phyloP scores from a whole-genome alignment of 352 stramenopile species.

The Thalassiosira livingstoniorum region DNA sequence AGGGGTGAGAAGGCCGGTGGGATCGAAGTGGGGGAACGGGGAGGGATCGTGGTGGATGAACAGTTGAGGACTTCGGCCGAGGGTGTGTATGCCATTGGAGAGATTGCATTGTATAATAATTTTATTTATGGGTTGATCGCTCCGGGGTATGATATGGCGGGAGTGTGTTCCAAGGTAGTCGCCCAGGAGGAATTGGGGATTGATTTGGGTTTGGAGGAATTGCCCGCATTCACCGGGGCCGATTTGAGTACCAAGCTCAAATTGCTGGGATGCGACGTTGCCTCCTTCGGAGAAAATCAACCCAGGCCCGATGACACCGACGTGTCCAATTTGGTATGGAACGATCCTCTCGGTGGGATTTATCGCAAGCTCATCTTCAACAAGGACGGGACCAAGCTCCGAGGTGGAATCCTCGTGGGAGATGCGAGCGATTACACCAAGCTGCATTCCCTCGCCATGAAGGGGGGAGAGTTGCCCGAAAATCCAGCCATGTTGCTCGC shows the following conservation, averaged over 20 bases:
- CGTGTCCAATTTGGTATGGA: slow-evolving; percentile 89
- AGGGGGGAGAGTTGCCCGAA: slow-evolving; percentile 60
- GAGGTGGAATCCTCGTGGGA: slow-evolving; percentile 91
- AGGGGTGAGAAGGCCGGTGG: slow-evolving; percentile 69
- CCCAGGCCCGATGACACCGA: slow-evolving; percentile 87
- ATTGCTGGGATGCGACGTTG: slow-evolving; percentile 93
- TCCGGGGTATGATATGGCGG: slow-evolving; percentile 91
- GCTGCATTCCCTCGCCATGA: slow-evolving; percentile 80
- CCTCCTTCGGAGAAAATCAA: slow-evolving; percentile 89
- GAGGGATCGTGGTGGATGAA: slow-evolving; percentile 92
- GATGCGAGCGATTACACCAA: slow-evolving; percentile 91
- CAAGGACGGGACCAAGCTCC: slow-evolving; percentile 74
- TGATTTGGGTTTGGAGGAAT: slow-evolving; percentile 56
- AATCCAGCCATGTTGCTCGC: slow-evolving; percentile 71
- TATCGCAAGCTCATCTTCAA: slow-evolving; percentile 95
- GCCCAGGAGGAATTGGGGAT: slow-evolving; percentile 73
- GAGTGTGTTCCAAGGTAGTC: slow-evolving; percentile 89
- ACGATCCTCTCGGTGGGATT: slow-evolving; percentile 89
- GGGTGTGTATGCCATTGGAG: slow-evolving; percentile 90
- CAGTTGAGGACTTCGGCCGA: slow-evolving; percentile 86
- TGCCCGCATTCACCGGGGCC: slow-evolving; percentile 86
- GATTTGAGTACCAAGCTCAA: slow-evolving; percentile 94
- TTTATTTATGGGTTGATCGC: slow-evolving; percentile 93
- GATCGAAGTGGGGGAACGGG: slow-evolving; percentile 87
- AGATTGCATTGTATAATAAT: slow-evolving; percentile 91